phyloP scores from a whole-genome alignment of 2,329 filamentous ascomycete species.

The Simplicillium sp. region DNA sequence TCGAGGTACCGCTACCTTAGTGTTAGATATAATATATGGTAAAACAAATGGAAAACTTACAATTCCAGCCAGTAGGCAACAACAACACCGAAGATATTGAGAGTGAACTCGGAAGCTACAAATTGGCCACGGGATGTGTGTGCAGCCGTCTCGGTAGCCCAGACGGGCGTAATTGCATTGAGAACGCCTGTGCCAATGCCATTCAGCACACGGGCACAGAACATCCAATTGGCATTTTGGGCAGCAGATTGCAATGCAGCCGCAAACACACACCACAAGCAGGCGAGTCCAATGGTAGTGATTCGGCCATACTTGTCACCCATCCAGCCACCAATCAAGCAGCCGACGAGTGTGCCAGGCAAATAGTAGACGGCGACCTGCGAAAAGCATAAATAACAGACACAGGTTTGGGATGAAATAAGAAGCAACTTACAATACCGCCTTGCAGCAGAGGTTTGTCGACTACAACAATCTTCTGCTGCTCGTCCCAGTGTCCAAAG shows the following conservation, averaged over 20 bases:
- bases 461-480: slow-evolving; percentile 41
- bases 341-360: slow-evolving; percentile 48
- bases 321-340: slow-evolving; percentile 51
- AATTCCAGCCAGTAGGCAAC: slow-evolving; percentile 50
- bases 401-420: background rate
- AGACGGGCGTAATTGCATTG: slow-evolving; percentile 62
- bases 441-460: slow-evolving; percentile 34
- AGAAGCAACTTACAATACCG: slow-evolving; percentile 17
- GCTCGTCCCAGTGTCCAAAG: slow-evolving; percentile 49
- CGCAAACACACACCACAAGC: slow-evolving; percentile 48
- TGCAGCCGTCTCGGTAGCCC: slow-evolving; percentile 60
- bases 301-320: slow-evolving; percentile 55
- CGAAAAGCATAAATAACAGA: slow-evolving; percentile 4
- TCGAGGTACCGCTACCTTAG: slow-evolving; percentile 38
- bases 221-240: slow-evolving; percentile 61
- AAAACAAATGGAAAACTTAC: slow-evolving; percentile 10
- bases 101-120: slow-evolving; percentile 62
- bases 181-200: slow-evolving; percentile 61
- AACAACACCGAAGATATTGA: slow-evolving; percentile 62
- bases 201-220: slow-evolving; percentile 40
- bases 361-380: slow-evolving; percentile 34
- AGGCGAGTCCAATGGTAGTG: slow-evolving; percentile 51
- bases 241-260: slow-evolving; percentile 57
- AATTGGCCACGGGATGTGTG: slow-evolving; percentile 60
- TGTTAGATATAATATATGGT: background rate